phyloP scores from a whole-genome alignment of 345 rosid genomes.

The Eucalyptus sp. region DNA sequence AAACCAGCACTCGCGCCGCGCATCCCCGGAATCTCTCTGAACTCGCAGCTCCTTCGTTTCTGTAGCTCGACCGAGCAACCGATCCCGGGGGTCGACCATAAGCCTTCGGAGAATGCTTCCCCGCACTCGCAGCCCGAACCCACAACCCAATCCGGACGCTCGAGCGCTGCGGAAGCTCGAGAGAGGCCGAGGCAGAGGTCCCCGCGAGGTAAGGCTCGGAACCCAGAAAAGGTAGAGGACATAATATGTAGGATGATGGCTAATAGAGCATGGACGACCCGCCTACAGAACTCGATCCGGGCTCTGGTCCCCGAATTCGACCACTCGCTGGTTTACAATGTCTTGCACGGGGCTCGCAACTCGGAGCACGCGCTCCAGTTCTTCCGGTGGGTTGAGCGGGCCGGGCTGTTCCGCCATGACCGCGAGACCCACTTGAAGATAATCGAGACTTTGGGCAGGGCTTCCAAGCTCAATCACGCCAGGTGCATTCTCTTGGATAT shows the following conservation, averaged over 20 bases:
- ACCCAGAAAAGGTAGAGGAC: conserved; percentile 63
- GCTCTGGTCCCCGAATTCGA: conserved; percentile 68
- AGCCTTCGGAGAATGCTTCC: neutral
- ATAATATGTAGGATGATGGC: conserved; percentile 84
- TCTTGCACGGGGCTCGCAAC: conserved; percentile 55
- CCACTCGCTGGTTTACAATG: conserved; percentile 66
- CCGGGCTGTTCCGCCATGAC: conserved; percentile 67
- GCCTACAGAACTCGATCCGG: conserved; percentile 85
- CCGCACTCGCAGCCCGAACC: neutral
- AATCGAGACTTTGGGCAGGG: conserved; percentile 66
- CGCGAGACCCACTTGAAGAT: conserved; percentile 66
- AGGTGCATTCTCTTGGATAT: conserved; percentile 76
- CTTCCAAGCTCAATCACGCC: conserved; percentile 69
- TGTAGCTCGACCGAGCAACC: neutral
- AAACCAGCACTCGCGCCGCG: neutral
- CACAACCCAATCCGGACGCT: neutral
- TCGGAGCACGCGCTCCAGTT: conserved; percentile 89
- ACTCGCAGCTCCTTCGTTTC: neutral
- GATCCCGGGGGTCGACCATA: neutral
- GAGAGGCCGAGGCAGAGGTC: conserved; percentile 8
- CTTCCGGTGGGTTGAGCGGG: conserved; percentile 89
- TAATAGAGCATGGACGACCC: conserved; percentile 78
- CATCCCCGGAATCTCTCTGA: neutral
- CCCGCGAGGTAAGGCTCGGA: conserved; percentile 27
- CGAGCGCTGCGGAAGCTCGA: neutral